Conservation (phyloP, 306 rosid species). For the Canavalia ensiformis region DNA sequence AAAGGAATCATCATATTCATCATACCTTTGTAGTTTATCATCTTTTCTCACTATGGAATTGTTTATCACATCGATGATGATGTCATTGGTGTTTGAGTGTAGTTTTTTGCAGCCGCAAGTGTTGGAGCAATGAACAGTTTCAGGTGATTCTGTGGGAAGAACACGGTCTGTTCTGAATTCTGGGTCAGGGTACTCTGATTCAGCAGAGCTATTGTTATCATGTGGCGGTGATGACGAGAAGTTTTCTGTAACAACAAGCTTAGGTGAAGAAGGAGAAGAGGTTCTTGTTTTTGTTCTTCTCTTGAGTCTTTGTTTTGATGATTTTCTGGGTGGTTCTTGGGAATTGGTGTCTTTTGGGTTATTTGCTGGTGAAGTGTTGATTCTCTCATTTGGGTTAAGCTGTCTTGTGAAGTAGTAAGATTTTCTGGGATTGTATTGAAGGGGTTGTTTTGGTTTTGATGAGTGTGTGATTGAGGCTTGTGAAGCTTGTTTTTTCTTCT, state of each 20-base stretch:
- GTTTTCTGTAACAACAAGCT: constrained; percentile 43
- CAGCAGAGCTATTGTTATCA: constrained; percentile 50
- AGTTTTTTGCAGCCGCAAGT: constrained; percentile 33
- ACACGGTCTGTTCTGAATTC: constrained; percentile 80
- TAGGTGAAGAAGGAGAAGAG: constrained; percentile 46
- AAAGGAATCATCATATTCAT: constrained; percentile 49
- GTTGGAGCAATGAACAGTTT: constrained; percentile 38
- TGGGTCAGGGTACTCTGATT: constrained; percentile 56
- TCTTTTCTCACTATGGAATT: constrained; percentile 52
- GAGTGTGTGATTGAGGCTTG: constrained; percentile 47
- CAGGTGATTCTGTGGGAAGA: constrained; percentile 62
- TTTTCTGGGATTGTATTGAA: constrained; percentile 67
- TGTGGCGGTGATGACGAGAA: constrained; percentile 52
- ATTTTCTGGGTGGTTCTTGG: constrained; percentile 62
- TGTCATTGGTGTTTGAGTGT: constrained; percentile 52
- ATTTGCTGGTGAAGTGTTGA: constrained; percentile 51
- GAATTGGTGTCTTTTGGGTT: constrained; percentile 43
- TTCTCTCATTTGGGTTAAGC: constrained; percentile 52
- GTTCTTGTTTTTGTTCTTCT: constrained; percentile 50
- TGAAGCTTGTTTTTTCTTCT: constrained; percentile 59
- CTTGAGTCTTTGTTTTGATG: constrained; percentile 61
- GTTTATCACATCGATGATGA: constrained; percentile 69
- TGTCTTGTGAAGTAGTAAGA: constrained; percentile 87
- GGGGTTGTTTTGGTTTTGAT: constrained; percentile 55
- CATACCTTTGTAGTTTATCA: constrained; percentile 49